Base-by-base conservation (phyloP, 176 grass and related monocot species). In the Panicum miliaceum region DNA sequence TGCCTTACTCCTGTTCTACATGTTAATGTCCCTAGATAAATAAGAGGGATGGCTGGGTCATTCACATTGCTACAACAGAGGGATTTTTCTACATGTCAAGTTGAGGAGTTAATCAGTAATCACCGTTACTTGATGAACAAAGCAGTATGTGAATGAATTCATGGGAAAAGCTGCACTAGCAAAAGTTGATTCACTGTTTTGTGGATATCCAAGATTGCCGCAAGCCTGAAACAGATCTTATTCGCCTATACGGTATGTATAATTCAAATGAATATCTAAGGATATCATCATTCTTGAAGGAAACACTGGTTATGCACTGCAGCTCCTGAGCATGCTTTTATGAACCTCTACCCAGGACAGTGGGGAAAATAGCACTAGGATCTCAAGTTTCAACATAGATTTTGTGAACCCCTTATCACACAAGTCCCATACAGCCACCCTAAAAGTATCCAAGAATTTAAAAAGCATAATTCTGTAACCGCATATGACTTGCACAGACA, bases 231-330 rank as follows among this genome's bases (percentile, higher is more conserved):
- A 73, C 54, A 73, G 18, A 73, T 29, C 34, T 35, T 41, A 65
- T 43, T 73, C 9, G 9, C 34, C 45, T 41, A 65, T 43, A 73
- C 9, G 9, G 6, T 29, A 75, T 23, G 20, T 9, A 22, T 68
- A 61, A 85, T 77, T 23, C 37, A 78, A 12, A 8, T 18, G 12
- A 58, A 76, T n/a, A 82, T 68, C 19, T 25, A 34, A 65, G 75
- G 26, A 68, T 48, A 70, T 13, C 29, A 0, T 68, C 41, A 60
- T 35, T 52, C 20, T 38, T 82, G 37, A 38, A 32, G 18, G 48
- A 48, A 48, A 60, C 5, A 51, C 22, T 66, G 29, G 58, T 50
- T 1, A 7, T 53, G 8, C 51, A 12, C 42, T 62, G 38, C 29
- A 32, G 29, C 20, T 57, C 20, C 18, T 65, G 8, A 10, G 41